Evolutionary conservation across 495 filamentous ascomycete genomes (phyloP), one percentile per base, ranked within the genome.

Genomic region (Parathielavia hyrcaniae): DNA sequence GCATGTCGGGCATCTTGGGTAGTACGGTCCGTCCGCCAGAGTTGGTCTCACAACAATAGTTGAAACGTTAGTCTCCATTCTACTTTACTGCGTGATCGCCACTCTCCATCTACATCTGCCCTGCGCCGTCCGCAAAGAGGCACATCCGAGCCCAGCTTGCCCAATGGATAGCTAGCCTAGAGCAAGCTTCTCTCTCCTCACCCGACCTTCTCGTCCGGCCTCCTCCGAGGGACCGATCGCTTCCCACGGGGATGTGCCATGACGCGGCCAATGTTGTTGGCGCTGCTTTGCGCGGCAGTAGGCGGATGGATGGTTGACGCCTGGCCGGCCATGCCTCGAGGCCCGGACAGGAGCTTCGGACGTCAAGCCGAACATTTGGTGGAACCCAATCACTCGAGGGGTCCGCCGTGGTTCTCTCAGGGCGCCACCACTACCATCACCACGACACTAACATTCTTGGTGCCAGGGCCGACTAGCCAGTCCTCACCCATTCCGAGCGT

Each of bases 51-150:
- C 40, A 41, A n/a, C n/a, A n/a, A n/a, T n/a, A n/a, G n/a, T n/a
- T n/a, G n/a, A n/a, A n/a, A 60, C 36, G 66, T 66, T 68, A 43
- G 63, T 67, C 58, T 57, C 60, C 61, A 32, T 30, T 20, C 40
- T 22, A n/a, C 4, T 51, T 35, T 22, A 12, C 54, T n/a, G n/a
- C 30, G 40, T 39, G 17, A 36, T 5, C 19, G 5, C 46, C 53
- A 8, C 52, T 34, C n/a, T 40, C 14, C 10, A n/a, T 22, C 35
- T 47, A 6, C 53, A 56, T 45, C 53, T 5, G 40, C 47, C 30
- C 30, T 30, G 48, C 45, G 50, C 6, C 16, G 23, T 59, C 22
- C 39, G 30, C 26, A 26, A 40, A 34, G 30, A 55, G 52, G 38
- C 23, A 47, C 19, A 38, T n/a, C 46, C 50, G 43, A 57, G 26